These are phyloP conservation scores for Panus rudis DNA, from an alignment of 768 basidiomycete species.

Conservation along the genomic window DNA sequence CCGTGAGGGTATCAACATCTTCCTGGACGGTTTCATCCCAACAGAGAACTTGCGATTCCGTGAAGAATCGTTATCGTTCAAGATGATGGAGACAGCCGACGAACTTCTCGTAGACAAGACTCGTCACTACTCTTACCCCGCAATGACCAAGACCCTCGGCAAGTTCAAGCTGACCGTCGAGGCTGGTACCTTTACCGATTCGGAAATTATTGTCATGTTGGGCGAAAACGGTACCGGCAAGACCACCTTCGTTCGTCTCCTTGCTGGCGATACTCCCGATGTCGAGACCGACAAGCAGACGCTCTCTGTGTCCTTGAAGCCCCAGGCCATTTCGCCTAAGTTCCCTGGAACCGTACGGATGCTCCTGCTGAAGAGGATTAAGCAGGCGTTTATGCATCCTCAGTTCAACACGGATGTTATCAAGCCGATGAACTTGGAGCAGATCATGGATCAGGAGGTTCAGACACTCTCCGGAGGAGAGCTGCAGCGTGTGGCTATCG, in stretches of 20 bases:
- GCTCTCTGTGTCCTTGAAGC: slow-evolving; percentile 89
- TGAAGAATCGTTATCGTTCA: slow-evolving; percentile 91
- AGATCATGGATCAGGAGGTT: slow-evolving; percentile 95
- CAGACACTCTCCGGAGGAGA: slow-evolving; percentile 98
- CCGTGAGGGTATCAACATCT: slow-evolving; percentile 99
- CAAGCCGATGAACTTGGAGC: slow-evolving; percentile 94
- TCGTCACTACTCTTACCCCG: slow-evolving; percentile 83
- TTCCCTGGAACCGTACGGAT: slow-evolving; percentile 96
- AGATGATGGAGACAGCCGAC: slow-evolving; percentile 95
- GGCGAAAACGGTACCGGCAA: slow-evolving; percentile 99
- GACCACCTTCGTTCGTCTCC: slow-evolving; percentile 93
- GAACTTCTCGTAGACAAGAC: slow-evolving; percentile 84
- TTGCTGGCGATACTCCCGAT: slow-evolving; percentile 92
- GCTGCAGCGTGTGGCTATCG: slow-evolving; percentile 94
- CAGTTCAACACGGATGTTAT: slow-evolving; percentile 98
- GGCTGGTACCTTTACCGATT: slow-evolving; percentile 90
- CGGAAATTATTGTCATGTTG: slow-evolving; percentile 98
- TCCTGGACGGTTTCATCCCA: slow-evolving; percentile 97
- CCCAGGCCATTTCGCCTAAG: slow-evolving; percentile 96
- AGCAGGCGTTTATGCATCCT: slow-evolving; percentile 95
- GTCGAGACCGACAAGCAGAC: slow-evolving; percentile 73
- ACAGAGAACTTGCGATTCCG: slow-evolving; percentile 98
- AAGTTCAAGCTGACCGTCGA: slow-evolving; percentile 93
- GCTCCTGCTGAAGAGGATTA: slow-evolving; percentile 91
- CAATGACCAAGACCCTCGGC: slow-evolving; percentile 97